These are phyloP conservation scores for Aspergillus heteromorphus DNA, from an alignment of 495 filamentous ascomycete species.

Conservation along the genomic window DNA sequence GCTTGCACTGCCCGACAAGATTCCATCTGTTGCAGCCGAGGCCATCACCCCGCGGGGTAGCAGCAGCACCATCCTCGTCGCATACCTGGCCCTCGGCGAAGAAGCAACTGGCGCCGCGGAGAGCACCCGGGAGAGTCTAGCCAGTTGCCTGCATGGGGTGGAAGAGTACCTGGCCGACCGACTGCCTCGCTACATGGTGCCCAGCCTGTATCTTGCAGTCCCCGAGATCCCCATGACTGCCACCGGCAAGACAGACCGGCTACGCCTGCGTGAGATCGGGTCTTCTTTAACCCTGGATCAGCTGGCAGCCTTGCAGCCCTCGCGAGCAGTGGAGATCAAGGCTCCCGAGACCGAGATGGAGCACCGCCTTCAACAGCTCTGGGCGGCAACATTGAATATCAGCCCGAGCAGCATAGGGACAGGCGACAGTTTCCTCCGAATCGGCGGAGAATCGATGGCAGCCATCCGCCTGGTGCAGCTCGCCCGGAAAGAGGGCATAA, in stretches of 20 bases:
- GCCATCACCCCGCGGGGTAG: neutral
- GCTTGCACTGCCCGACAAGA: too few species aligned
- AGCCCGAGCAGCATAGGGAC: too few species aligned
- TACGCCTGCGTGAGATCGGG: neutral
- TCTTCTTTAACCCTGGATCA: neutral
- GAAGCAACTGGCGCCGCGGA: too few species aligned
- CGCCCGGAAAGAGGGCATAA: conserved; percentile 15
- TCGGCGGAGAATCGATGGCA: too few species aligned
- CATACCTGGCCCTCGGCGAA: neutral
- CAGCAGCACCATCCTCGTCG: neutral
- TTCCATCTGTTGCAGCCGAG: too few species aligned
- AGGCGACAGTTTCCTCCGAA: too few species aligned
- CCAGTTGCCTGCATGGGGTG: too few species aligned
- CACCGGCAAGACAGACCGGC: neutral
- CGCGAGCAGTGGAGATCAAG: too few species aligned
- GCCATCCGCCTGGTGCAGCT: conserved; percentile 24
- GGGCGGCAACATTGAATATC: too few species aligned
- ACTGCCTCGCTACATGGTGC: neutral
- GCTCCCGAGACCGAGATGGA: too few species aligned
- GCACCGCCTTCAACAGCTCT: too few species aligned
- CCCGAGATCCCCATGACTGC: neutral
- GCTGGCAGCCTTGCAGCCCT: neutral
- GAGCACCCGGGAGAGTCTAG: too few species aligned
- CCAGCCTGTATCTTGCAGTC: neutral
- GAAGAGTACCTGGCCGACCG: neutral